These are phyloP conservation scores for Ophiostoma sp. DNA, from an alignment of 2,329 filamentous ascomycete species.

Conservation along the genomic window DNA sequence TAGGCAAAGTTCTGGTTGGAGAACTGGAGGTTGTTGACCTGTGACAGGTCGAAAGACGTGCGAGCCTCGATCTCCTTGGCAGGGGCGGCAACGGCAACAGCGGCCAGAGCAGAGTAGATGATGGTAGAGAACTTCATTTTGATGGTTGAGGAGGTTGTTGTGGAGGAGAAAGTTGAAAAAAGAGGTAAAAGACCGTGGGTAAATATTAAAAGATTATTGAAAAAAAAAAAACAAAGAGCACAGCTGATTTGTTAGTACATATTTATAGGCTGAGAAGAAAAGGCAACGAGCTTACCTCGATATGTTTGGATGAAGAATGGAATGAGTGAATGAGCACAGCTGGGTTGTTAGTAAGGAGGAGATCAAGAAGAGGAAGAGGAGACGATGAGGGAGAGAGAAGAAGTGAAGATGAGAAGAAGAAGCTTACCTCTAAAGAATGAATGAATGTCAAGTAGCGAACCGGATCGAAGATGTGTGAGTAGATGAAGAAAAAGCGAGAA, in stretches of 20 bases:
- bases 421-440: slow-evolving; percentile 45
- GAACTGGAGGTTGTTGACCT: slow-evolving; percentile 29
- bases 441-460: slow-evolving; percentile 36
- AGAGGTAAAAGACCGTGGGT: not conserved
- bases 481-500: slow-evolving; percentile 36
- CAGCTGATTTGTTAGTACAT: not conserved
- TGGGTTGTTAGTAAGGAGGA: slow-evolving; percentile 27
- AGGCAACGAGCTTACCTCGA: slow-evolving; percentile 38
- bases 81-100: slow-evolving; percentile 43
- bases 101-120: slow-evolving; percentile 43
- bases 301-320: slow-evolving; percentile 36
- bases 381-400: not conserved
- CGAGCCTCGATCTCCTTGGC: slow-evolving; percentile 37
- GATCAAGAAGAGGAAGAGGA: not conserved
- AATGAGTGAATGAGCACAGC: slow-evolving; percentile 49
- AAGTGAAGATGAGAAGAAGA: not conserved
- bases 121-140: slow-evolving; percentile 48
- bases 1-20: slow-evolving; percentile 42
- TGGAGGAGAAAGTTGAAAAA: slow-evolving; percentile 27
- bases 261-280: slow-evolving; percentile 23
- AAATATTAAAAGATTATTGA: not conserved
- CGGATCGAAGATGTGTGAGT: slow-evolving; percentile 32
- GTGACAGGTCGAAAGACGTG: slow-evolving; percentile 37
- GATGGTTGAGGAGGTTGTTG: slow-evolving; percentile 29
- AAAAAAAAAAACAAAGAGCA: not conserved